Conservation (phyloP, 495 filamentous ascomycete genomes). For the Trichoderma parareesei region DNA sequence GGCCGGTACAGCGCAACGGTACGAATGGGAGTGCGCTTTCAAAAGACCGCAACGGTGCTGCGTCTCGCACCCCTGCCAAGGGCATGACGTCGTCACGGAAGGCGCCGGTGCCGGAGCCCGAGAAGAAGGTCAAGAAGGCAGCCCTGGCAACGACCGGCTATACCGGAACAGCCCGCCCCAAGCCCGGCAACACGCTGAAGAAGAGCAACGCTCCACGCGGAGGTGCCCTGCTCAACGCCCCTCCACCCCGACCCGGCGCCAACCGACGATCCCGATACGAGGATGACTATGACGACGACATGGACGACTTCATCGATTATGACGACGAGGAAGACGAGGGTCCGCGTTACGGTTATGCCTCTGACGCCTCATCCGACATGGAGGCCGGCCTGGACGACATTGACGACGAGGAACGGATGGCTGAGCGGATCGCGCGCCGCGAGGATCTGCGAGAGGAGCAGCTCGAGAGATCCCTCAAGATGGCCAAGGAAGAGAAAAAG, state of each 20-base stretch:
- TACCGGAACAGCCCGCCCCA: conserved; percentile 45
- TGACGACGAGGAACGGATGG: conserved; percentile 48
- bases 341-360: conserved; percentile 33
- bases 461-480: conserved; percentile 34
- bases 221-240: conserved; percentile 14
- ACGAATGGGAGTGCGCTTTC: conserved; percentile 10
- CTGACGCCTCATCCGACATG: conserved; percentile 51
- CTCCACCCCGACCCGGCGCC: conserved; percentile 16
- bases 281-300: conserved; percentile 44
- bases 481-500: conserved; percentile 39
- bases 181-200: conserved; percentile 24
- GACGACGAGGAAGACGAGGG: conserved; percentile 40
- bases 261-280: conserved; percentile 27
- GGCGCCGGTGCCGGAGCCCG: conserved; percentile 19
- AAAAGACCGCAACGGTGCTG: conserved; percentile 14
- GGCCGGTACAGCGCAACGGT: conserved; percentile 18
- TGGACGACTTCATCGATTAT: conserved; percentile 47
- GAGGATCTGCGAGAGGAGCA: conserved; percentile 46
- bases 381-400: conserved; percentile 53
- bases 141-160: conserved; percentile 49
- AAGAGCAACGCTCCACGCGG: conserved; percentile 22
- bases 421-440: conserved; percentile 36
- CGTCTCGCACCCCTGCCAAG: conserved; percentile 16
- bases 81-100: conserved; percentile 13
- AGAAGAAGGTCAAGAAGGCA: conserved; percentile 51